phyloP scores from a whole-genome alignment of 306 rosid genomes.

The Boehmeria nivea region DNA sequence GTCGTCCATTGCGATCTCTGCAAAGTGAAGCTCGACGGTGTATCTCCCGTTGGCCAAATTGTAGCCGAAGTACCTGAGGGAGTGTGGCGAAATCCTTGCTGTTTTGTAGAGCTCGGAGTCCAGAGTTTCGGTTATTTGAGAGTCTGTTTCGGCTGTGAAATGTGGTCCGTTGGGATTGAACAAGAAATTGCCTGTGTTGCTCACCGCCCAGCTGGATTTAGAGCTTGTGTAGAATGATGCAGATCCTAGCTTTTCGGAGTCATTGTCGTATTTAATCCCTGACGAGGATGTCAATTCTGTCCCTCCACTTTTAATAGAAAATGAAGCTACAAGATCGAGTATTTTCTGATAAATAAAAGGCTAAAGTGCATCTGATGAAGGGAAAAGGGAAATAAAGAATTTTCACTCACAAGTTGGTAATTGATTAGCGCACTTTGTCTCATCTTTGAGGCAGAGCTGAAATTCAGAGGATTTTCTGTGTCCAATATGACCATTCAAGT shows the following conservation, averaged over 20 bases:
- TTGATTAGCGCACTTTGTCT: slow-evolving; percentile 18
- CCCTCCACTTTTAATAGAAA: slow-evolving; percentile 34
- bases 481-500: slow-evolving; percentile 1
- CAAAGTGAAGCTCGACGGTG: slow-evolving; percentile 33
- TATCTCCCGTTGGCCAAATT: slow-evolving; percentile 26
- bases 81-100: slow-evolving; percentile 34
- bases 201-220: slow-evolving; percentile 21
- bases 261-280: slow-evolving; percentile 20
- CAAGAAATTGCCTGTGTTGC: slow-evolving; percentile 27
- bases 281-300: slow-evolving; percentile 17
- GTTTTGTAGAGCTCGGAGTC: slow-evolving; percentile 32
- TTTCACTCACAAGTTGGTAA: slow-evolving; percentile 22
- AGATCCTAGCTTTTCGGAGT: slow-evolving; percentile 27
- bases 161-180: slow-evolving; percentile 29
- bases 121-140: slow-evolving; percentile 26
- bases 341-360: neutral
- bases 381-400: too few relatives aligned
- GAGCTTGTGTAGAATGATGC: slow-evolving; percentile 25
- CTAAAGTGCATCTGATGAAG: neutral
- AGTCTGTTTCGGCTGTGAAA: slow-evolving; percentile 16
- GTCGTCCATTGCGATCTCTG: slow-evolving; percentile 33
- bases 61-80: slow-evolving; percentile 35
- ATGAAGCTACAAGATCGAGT: slow-evolving; percentile 23
- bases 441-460: slow-evolving; percentile 25
- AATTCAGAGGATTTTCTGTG: slow-evolving; percentile 18